Evolutionary conservation across 2,329 filamentous ascomycete species (phyloP).

Genomic region (Coniochaeta sp.): DNA sequence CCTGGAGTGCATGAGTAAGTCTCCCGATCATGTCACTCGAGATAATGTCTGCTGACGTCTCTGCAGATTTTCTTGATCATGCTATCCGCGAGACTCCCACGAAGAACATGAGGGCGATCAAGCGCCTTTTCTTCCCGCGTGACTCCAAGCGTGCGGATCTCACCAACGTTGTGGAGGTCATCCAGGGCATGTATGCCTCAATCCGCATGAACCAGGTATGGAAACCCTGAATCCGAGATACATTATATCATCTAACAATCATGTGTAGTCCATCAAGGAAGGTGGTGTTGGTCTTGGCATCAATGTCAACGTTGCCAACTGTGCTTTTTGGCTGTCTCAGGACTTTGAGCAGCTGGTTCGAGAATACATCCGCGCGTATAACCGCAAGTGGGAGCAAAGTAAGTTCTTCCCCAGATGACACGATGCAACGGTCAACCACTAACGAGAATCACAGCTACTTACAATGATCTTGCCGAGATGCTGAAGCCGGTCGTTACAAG

Average conservation of each 20-base stretch:
- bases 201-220: slow-evolving; percentile 55
- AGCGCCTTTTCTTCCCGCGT: slow-evolving; percentile 72
- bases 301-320: slow-evolving; percentile 88
- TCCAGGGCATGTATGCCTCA: slow-evolving; percentile 85
- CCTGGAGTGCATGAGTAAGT: slow-evolving; percentile 68
- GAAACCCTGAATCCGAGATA: not conserved
- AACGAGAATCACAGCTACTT: slow-evolving; percentile 6
- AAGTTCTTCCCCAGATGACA: slow-evolving; percentile 5
- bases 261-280: slow-evolving; percentile 26
- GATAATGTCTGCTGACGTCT: not conserved
- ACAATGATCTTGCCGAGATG: slow-evolving; percentile 17
- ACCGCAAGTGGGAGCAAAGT: slow-evolving; percentile 18
- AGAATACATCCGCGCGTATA: slow-evolving; percentile 15
- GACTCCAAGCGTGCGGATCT: slow-evolving; percentile 43
- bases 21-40: slow-evolving; percentile 2
- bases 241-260: slow-evolving; percentile 1
- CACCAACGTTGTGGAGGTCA: slow-evolving; percentile 55
- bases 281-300: slow-evolving; percentile 60
- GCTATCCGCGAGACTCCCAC: slow-evolving; percentile 75
- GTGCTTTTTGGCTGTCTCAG: slow-evolving; percentile 68
- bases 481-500: slow-evolving; percentile 27
- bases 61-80: slow-evolving; percentile 74
- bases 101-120: slow-evolving; percentile 60
- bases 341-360: slow-evolving; percentile 28
- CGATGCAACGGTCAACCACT: not conserved